Evolutionary conservation across 139 green algal species (phyloP), one percentile per base, ranked within the genome.

Genomic region (Coelastrella sp.): DNA sequence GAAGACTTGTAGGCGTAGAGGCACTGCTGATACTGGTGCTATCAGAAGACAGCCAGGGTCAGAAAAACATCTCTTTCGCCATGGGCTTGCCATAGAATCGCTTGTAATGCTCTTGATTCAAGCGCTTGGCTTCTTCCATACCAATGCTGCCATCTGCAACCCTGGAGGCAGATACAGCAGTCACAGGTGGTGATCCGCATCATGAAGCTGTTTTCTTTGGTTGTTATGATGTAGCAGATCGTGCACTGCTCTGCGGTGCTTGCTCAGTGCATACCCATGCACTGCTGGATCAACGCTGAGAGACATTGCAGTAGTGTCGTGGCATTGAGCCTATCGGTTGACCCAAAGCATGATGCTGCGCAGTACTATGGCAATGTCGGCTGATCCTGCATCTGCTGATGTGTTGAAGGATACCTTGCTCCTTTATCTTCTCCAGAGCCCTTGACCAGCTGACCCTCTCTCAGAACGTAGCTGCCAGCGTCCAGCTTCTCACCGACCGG

Each of bases 121-220:
- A 48, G n/a, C 40, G 66, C 30, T 87, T 59, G 4, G 91, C 93
- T 21, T 97, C 94, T 0, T 94, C 85, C 79, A 91, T 90, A 34
- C 67, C 85, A 2, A 96, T 89, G 5, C 80, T 91, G 41, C 92
- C 90, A 50, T 96, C 92, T 0, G 91, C 90, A 0, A 94, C 94
- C 32, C 94, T 96, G 88, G n/a, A n/a, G n/a, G n/a, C n/a, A n/a
- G n/a, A n/a, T n/a, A n/a, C n/a, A n/a, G n/a, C n/a, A n/a, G n/a
- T n/a, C n/a, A n/a, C n/a, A n/a, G n/a, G n/a, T n/a, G n/a, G n/a
- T 53, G 57, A 17, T 9, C 21, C 8, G 27, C 57, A 66, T 5
- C 57, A 66, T n/a, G 57, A 30, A 66, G 57, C 57, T 66, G 11
- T 66, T n/a, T 17, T 30, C 19, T 30, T 66, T 8, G n/a, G n/a